Evolutionary conservation across 805 yeast genomes (phyloP).

Genomic region (Candida ulmi): DNA sequence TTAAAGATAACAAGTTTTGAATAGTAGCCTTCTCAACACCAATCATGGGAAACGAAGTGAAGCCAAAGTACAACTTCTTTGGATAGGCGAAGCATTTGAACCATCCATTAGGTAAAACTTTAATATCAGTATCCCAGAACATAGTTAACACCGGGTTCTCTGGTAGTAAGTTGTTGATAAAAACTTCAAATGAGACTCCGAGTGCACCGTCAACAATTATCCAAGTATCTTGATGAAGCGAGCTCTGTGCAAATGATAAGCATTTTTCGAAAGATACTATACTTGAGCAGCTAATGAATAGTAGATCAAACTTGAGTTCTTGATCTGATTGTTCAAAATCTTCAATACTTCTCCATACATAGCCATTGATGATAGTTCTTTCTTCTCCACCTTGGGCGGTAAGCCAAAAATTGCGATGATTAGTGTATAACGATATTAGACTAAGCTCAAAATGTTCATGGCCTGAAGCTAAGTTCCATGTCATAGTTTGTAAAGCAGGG

Average conservation of each 20-base stretch:
- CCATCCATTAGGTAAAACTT: background rate
- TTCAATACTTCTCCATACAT: constrained; percentile 1
- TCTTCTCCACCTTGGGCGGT: background rate
- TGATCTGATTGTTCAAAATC: background rate
- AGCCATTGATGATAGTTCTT: background rate
- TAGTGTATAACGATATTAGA: constrained; percentile 2
- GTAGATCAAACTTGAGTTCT: background rate
- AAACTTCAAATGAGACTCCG: constrained; percentile 10
- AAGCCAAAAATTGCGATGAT: background rate
- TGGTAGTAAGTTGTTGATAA: constrained; percentile 6
- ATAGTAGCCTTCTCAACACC: background rate
- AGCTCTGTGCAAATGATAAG: background rate
- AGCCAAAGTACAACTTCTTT: background rate
- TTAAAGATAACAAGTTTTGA: background rate
- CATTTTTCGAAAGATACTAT: constrained; percentile 4
- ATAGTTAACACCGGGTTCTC: constrained; percentile 2
- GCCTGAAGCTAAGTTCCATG: constrained; percentile 1
- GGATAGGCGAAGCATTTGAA: background rate
- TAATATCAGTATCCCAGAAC: constrained; percentile 4
- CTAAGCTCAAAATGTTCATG: background rate
- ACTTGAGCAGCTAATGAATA: constrained; percentile 10
- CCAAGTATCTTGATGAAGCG: constrained; percentile 1
- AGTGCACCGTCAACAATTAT: constrained; percentile 11
- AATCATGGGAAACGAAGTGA: background rate
- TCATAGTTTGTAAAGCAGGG: constrained; percentile 2